Conservation (phyloP, 176 grass and related monocot species). For the Aegilops speltoides region DNA sequence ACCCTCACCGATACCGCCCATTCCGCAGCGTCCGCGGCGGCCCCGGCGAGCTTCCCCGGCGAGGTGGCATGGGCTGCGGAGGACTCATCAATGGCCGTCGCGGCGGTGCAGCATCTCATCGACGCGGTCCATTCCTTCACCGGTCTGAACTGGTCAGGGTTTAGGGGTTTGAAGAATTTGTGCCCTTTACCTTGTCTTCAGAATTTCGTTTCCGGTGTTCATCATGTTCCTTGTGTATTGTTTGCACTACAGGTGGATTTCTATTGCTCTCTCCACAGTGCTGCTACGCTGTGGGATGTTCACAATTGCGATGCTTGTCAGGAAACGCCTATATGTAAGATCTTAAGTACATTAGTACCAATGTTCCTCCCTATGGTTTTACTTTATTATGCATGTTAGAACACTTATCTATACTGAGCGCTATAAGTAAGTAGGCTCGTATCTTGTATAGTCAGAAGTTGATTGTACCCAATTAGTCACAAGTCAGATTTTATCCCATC, state of each 20-base stretch:
- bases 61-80: slow-evolving; percentile 43
- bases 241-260: slow-evolving; percentile 14
- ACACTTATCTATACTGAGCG: neutral
- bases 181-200: neutral
- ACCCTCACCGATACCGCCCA: slow-evolving; percentile 4
- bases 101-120: slow-evolving; percentile 48
- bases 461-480: neutral
- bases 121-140: slow-evolving; percentile 42
- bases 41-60: slow-evolving; percentile 28
- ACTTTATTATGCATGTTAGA: neutral
- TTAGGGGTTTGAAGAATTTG: neutral
- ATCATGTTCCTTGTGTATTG: neutral
- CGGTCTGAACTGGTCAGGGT: slow-evolving; percentile 48
- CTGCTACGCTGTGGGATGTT: slow-evolving; percentile 7
- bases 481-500: neutral
- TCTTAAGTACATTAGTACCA: neutral
- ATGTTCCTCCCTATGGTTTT: neutral
- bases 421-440: neutral
- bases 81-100: slow-evolving; percentile 22
- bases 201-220: neutral
- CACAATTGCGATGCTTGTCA: neutral
- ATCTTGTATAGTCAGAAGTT: neutral
- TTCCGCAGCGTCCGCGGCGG: neutral
- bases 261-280: slow-evolving; percentile 24
- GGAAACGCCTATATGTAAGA: neutral